Conservation (phyloP, 2,329 filamentous ascomycete species). For the Ophiostoma quercus region DNA sequence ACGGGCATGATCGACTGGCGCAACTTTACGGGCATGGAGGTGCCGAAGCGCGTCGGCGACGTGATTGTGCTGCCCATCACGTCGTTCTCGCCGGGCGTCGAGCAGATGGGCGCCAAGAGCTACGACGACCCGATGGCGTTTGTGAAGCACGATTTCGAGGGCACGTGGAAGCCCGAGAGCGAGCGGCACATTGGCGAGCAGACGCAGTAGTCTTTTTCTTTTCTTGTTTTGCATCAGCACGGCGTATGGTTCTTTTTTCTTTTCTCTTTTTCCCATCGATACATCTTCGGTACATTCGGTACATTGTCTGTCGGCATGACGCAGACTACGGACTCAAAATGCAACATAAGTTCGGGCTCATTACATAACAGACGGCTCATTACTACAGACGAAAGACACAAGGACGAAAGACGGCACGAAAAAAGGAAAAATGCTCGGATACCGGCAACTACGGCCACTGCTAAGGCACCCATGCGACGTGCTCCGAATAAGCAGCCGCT, state of each 20-base stretch:
- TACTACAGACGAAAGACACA: background rate
- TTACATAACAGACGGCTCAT: background rate
- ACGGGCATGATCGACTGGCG: slow-evolving; percentile 72
- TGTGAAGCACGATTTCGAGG: slow-evolving; percentile 94
- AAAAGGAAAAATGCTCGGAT: background rate
- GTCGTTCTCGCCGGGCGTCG: slow-evolving; percentile 90
- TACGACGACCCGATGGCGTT: slow-evolving; percentile 92
- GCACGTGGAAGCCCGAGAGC: slow-evolving; percentile 69
- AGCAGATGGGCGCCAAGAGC: slow-evolving; percentile 86
- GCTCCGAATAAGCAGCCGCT: background rate
- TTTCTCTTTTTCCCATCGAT: background rate
- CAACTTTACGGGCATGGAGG: slow-evolving; percentile 84
- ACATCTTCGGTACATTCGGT: background rate
- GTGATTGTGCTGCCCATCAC: slow-evolving; percentile 93
- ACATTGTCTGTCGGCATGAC: background rate
- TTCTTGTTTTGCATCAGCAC: background rate
- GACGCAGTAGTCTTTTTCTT: slow-evolving; percentile 26
- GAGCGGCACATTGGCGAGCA: slow-evolving; percentile 62
- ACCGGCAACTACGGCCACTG: background rate
- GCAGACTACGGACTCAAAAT: background rate
- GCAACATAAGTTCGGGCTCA: background rate
- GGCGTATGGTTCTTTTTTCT: background rate
- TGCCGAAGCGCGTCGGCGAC: slow-evolving; percentile 82
- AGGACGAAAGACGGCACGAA: background rate
- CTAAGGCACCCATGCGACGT: background rate